Conservation (phyloP, 2,329 filamentous ascomycete genomes). For the Orbilia blumenaviensis region DNA sequence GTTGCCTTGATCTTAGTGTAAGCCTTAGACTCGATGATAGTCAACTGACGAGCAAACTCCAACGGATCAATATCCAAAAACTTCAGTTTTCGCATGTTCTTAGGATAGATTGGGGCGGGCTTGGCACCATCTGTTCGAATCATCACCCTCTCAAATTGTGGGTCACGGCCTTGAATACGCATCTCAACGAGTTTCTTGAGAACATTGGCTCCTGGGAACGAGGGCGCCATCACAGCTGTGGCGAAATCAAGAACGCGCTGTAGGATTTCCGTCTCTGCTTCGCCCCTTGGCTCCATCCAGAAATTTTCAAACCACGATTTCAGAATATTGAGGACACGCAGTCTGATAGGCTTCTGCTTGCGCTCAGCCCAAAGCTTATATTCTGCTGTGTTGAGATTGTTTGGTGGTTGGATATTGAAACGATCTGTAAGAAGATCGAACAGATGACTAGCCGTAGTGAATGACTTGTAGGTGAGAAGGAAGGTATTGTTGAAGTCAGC, state of each 20-base stretch:
- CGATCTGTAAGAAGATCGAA: slow-evolving; percentile 92
- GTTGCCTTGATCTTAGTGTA: slow-evolving; percentile 96
- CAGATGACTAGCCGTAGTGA: slow-evolving; percentile 86
- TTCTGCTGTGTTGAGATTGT: slow-evolving; percentile 77
- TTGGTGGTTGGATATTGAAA: slow-evolving; percentile 90
- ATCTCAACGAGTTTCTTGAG: slow-evolving; percentile 89
- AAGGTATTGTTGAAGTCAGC: slow-evolving; percentile 98
- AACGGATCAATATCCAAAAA: slow-evolving; percentile 95
- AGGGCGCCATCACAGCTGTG: slow-evolving; percentile 89
- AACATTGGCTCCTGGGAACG: slow-evolving; percentile 85
- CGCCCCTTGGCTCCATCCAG: slow-evolving; percentile 95
- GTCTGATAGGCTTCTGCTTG: slow-evolving; percentile 95
- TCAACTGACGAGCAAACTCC: slow-evolving; percentile 96
- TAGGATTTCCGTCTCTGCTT: slow-evolving; percentile 83
- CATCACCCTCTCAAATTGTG: slow-evolving; percentile 83
- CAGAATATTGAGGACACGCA: slow-evolving; percentile 95
- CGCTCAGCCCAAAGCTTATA: slow-evolving; percentile 88
- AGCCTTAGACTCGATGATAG: slow-evolving; percentile 92
- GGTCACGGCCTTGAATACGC: slow-evolving; percentile 85
- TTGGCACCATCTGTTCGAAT: slow-evolving; percentile 84
- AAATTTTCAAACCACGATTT: slow-evolving; percentile 99
- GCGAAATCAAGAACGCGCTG: slow-evolving; percentile 90
- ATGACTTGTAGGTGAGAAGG: slow-evolving; percentile 93
- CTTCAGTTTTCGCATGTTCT: slow-evolving; percentile 99
- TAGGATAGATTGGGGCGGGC: slow-evolving; percentile 89